Percentiles rank a stretch among this genome's conserved stretches.
phyloP scores from a whole-genome alignment of 805 yeast species.

The Tetrapisispora fleetii region DNA sequence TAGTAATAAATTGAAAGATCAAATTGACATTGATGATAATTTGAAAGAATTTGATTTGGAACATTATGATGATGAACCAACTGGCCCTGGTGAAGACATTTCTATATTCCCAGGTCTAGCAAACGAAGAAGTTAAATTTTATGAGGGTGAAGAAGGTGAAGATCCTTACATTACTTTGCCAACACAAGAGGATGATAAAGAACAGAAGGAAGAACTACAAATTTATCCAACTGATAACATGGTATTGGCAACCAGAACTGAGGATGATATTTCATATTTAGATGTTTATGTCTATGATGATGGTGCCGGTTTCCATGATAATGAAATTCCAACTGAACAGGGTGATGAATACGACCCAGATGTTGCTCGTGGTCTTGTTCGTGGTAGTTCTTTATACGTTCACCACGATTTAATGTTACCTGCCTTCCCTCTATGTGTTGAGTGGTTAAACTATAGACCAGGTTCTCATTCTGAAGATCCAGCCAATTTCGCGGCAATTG shows the following conservation, averaged over 20 bases:
- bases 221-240: constrained; percentile 84
- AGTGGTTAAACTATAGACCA: constrained; percentile 81
- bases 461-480: constrained; percentile 39
- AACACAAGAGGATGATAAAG: constrained; percentile 46
- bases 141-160: constrained; percentile 37
- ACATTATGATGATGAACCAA: constrained; percentile 55
- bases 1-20: constrained; percentile 33
- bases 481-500: constrained; percentile 92
- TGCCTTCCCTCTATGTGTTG: constrained; percentile 91
- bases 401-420: constrained; percentile 97
- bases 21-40: constrained; percentile 68
- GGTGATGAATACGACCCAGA: constrained; percentile 61
- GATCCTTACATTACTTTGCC: constrained; percentile 39
- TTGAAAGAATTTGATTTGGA: constrained; percentile 82
- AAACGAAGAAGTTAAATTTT: constrained; percentile 46
- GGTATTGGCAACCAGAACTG: constrained; percentile 86
- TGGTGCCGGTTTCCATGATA: constrained; percentile 74
- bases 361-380: constrained; percentile 58
- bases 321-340: constrained; percentile 52
- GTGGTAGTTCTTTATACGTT: constrained; percentile 74
- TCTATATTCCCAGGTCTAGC: constrained; percentile 66
- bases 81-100: constrained; percentile 48
- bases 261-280: constrained; percentile 84
- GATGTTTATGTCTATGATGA: constrained; percentile 94
- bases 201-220: constrained; percentile 77